Base-by-base conservation (phyloP, 306 rosid species). In the Vicia sativa region DNA sequence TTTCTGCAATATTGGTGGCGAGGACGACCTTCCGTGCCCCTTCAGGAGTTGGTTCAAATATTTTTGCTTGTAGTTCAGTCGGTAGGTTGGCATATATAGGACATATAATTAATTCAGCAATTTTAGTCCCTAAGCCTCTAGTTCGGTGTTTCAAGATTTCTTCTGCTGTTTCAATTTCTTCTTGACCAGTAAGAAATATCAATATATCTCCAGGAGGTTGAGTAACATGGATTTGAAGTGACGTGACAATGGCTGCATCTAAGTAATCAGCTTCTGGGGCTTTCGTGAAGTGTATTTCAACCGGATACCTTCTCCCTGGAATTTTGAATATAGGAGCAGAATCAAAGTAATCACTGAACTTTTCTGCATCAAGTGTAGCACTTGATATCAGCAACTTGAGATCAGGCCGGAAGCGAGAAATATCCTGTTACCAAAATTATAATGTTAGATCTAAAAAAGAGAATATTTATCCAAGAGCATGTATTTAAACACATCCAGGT, bases 201-300 rank as follows among this genome's bases (percentile, higher is more conserved):
- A 93, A 78, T 66, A 93, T 85, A 82, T 93, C 99, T 60, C 99
- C 99, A 14, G 90, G 81, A 44, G 96, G 61, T 76, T 93, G 92
- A 5, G 95, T 93, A 75, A 90, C 97, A 79, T 93, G 97, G 71
- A 93, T 86, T 78, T 93, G 96, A 41, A 93, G 97, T 9, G 93
- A 82, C 7, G 99, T 88, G 45, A 90, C 99, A 50, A 93, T 84
- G 64, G 99, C 96, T 21, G 97, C 99, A 79, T 93, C 97, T 76
- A 90, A 80, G 80, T 93, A 93, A 71, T 93, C 99, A 58, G 97
- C 99, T 78, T 93, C 99, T 9, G 97, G 97, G 48, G 99, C 97
- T 78, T 80, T 90, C 7, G 99, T 93, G 64, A 80, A 90, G 79
- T 87, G 77, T 67, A 90, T 88, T 76, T 93, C 99, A 45, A 93